These are phyloP conservation scores for Russula ochroleuca DNA, from an alignment of 768 basidiomycete species.

Conservation along the genomic window DNA sequence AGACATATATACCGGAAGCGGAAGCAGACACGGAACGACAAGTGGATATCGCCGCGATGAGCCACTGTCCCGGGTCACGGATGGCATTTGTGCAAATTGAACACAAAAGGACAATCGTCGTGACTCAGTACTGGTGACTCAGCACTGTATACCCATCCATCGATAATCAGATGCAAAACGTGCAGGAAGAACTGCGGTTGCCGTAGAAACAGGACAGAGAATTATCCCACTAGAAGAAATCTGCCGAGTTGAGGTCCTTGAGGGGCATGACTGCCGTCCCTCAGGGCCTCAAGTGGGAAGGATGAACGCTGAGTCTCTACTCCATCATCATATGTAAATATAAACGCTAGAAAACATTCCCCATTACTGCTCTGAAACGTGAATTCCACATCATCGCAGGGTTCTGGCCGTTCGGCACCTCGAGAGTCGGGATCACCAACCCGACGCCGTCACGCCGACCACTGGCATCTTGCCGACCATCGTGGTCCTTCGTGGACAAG, in stretches of 20 bases:
- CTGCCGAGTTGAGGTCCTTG: background rate
- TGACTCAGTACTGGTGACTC: background rate
- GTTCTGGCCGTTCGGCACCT: background rate
- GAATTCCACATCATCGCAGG: background rate
- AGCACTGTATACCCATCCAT: background rate
- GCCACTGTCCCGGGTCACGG: background rate
- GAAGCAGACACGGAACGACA: background rate
- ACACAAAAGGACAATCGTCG: no score
- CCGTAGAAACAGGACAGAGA: conserved; percentile 6
- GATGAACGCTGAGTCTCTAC: background rate
- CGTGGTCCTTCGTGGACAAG: no score
- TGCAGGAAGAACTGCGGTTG: conserved; percentile 19
- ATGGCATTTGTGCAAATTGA: no score
- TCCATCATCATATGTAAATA: background rate
- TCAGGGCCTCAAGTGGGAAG: background rate
- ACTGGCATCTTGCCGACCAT: no score
- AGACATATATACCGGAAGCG: background rate
- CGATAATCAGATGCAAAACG: background rate
- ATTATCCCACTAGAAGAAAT: conserved; percentile 2
- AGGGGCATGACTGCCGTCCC: background rate
- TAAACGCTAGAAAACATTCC: background rate
- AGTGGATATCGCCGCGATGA: background rate
- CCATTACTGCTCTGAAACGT: no score
- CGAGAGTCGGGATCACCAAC: background rate
- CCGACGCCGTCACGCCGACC: no score